Evolutionary conservation across 495 filamentous ascomycete species (phyloP).

Genomic region (Mytilinidion resinicola): DNA sequence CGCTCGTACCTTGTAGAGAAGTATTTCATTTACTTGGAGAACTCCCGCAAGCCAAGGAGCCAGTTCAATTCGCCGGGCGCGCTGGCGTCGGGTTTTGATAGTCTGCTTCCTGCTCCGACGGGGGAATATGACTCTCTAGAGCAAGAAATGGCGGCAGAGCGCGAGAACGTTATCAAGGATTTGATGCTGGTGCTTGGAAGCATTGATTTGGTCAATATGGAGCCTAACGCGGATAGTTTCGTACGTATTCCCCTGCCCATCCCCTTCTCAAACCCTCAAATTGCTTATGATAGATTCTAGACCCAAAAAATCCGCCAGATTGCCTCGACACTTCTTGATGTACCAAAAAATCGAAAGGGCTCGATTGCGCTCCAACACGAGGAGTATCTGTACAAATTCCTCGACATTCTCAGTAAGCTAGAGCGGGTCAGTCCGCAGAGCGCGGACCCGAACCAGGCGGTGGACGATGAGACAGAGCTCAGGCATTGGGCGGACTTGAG

Average conservation of each 20-base stretch:
- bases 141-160: constrained; percentile 57
- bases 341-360: constrained; percentile 52
- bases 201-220: constrained; percentile 73
- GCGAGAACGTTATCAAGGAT: constrained; percentile 68
- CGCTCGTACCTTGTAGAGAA: constrained; percentile 77
- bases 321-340: constrained; percentile 64
- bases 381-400: constrained; percentile 58
- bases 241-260: constrained; percentile 33
- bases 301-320: constrained; percentile 59
- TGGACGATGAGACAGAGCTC: constrained; percentile 67
- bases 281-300: constrained; percentile 13
- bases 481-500: constrained; percentile 67
- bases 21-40: constrained; percentile 43
- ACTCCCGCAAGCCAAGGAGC: constrained; percentile 26
- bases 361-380: constrained; percentile 52
- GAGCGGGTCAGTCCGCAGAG: constrained; percentile 47
- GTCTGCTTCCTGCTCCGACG: constrained; percentile 12
- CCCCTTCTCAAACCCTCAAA: not conserved
- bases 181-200: constrained; percentile 61
- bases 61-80: constrained; percentile 23
- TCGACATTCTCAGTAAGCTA: constrained; percentile 64
- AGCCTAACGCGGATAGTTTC: constrained; percentile 71
- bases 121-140: constrained; percentile 35
- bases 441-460: constrained; percentile 32
- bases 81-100: constrained; percentile 27